phyloP scores from a whole-genome alignment of 495 filamentous ascomycete genomes.

The Tuber calosporum region DNA sequence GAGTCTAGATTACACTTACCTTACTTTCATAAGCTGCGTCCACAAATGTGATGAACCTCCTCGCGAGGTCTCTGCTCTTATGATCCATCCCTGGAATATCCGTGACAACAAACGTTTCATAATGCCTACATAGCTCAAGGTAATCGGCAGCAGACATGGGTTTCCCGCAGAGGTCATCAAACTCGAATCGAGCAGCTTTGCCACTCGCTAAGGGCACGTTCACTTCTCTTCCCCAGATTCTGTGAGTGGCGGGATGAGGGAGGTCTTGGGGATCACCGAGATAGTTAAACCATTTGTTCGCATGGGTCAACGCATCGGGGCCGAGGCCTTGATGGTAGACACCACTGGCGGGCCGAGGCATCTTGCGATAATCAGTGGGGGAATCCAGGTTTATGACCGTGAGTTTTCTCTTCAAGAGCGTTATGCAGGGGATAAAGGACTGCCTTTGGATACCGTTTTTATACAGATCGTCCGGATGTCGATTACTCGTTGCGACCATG shows the following conservation, averaged over 20 bases:
- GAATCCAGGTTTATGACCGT: conserved; percentile 91
- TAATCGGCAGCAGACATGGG: conserved; percentile 92
- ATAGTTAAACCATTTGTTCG: conserved; percentile 90
- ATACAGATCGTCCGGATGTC: conserved; percentile 92
- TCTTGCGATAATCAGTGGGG: conserved; percentile 92
- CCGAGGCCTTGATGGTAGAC: conserved; percentile 90
- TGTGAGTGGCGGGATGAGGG: conserved; percentile 66
- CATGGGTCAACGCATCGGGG: conserved; percentile 66
- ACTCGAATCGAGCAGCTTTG: conserved; percentile 78
- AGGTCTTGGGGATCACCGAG: conserved; percentile 78
- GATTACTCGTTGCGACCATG: conserved; percentile 92
- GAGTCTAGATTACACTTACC: conserved; percentile 43
- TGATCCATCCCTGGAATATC: conserved; percentile 88
- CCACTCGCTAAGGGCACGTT: conserved; percentile 81
- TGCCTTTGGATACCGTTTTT: conserved; percentile 95
- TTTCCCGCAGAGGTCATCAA: conserved; percentile 77
- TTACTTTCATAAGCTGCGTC: conserved; percentile 84
- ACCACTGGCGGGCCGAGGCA: conserved; percentile 83
- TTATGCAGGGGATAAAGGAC: conserved; percentile 91
- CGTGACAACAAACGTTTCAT: conserved; percentile 85
- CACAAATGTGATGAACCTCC: conserved; percentile 93
- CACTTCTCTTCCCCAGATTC: conserved; percentile 91
- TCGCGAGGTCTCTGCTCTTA: conserved; percentile 74
- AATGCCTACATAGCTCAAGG: conserved; percentile 81
- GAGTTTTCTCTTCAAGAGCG: conserved; percentile 72